Evolutionary conservation across 352 stramenopile genomes (phyloP).

Genomic region (Paralagenidium karlingii): DNA sequence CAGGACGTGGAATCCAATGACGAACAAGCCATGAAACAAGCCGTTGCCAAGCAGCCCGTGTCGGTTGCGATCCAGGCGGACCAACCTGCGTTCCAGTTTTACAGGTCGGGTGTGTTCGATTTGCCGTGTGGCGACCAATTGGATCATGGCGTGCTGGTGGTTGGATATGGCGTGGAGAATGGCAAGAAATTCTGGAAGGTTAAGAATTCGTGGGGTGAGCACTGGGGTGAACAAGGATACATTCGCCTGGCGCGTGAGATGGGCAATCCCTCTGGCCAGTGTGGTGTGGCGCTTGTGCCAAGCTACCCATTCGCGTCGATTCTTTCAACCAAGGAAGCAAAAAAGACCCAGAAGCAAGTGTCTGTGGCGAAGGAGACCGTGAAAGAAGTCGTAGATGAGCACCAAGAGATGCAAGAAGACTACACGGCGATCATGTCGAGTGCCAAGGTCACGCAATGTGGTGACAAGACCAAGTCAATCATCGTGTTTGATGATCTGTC

Average conservation of each 20-base stretch:
- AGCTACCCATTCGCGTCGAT: slow-evolving; percentile 52
- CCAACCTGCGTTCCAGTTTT: slow-evolving; percentile 93
- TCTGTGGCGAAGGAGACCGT: not conserved
- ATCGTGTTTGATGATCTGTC: slow-evolving; percentile 59
- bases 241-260: slow-evolving; percentile 82
- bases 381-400: not conserved
- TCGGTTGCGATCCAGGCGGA: slow-evolving; percentile 91
- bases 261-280: slow-evolving; percentile 27
- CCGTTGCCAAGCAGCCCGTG: slow-evolving; percentile 89
- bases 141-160: slow-evolving; percentile 94
- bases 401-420: not conserved
- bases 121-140: slow-evolving; percentile 82
- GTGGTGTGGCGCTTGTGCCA: slow-evolving; percentile 59
- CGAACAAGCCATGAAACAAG: slow-evolving; percentile 76
- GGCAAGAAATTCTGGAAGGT: slow-evolving; percentile 89
- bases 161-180: slow-evolving; percentile 88
- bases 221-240: slow-evolving; percentile 90
- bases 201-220: slow-evolving; percentile 94
- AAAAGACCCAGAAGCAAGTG: slow-evolving; percentile 2
- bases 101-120: slow-evolving; percentile 88
- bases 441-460: slow-evolving; percentile 72
- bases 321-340: slow-evolving; percentile 14
- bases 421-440: slow-evolving; percentile 29
- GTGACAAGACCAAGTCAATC: slow-evolving; percentile 40
- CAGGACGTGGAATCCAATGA: slow-evolving; percentile 80